Percentiles rank a stretch among this genome's conserved stretches.
Evolutionary conservation across 2,329 filamentous ascomycete species (phyloP).

Genomic region (Zymoseptoria pseudotritici): DNA sequence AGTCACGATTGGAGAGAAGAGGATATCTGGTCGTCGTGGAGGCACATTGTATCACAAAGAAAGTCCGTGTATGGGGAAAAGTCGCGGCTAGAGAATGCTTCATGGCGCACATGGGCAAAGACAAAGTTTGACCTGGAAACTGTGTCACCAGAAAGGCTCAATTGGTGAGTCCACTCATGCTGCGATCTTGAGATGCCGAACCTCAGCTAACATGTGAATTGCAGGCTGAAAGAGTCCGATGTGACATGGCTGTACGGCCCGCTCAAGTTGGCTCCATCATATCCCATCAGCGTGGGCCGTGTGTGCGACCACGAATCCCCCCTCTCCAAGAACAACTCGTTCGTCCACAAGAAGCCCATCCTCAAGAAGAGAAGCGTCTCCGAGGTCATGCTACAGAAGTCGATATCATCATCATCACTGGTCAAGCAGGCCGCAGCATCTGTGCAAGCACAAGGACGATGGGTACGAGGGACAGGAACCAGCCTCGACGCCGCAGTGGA

Average conservation of each 20-base stretch:
- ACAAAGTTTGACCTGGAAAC: slow-evolving; percentile 80
- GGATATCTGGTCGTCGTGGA: slow-evolving; percentile 96
- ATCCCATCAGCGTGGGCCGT: slow-evolving; percentile 41
- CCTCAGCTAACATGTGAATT: slow-evolving; percentile 27
- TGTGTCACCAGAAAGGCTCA: slow-evolving; percentile 81
- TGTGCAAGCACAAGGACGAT: slow-evolving; percentile 67
- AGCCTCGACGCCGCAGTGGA: slow-evolving; percentile 62
- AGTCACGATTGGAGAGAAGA: slow-evolving; percentile 91
- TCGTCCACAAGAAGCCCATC: slow-evolving; percentile 79
- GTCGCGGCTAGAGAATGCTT: slow-evolving; percentile 83
- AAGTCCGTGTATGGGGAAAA: slow-evolving; percentile 68
- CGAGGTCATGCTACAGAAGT: slow-evolving; percentile 86
- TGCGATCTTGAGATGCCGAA: neutral
- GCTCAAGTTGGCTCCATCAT: slow-evolving; percentile 63
- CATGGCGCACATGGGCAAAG: slow-evolving; percentile 96
- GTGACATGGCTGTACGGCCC: slow-evolving; percentile 97
- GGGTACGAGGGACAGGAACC: slow-evolving; percentile 40
- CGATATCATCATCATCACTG: slow-evolving; percentile 78
- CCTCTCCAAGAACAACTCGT: slow-evolving; percentile 57
- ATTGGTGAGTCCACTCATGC: slow-evolving; percentile 61
- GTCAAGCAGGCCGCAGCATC: slow-evolving; percentile 83
- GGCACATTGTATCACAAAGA: slow-evolving; percentile 76
- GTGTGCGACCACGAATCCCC: slow-evolving; percentile 45
- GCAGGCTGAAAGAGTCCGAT: slow-evolving; percentile 91
- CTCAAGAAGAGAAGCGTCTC: slow-evolving; percentile 96